phyloP scores from a whole-genome alignment of 345 rosid species.

The Chamaenerion angustifolium region DNA sequence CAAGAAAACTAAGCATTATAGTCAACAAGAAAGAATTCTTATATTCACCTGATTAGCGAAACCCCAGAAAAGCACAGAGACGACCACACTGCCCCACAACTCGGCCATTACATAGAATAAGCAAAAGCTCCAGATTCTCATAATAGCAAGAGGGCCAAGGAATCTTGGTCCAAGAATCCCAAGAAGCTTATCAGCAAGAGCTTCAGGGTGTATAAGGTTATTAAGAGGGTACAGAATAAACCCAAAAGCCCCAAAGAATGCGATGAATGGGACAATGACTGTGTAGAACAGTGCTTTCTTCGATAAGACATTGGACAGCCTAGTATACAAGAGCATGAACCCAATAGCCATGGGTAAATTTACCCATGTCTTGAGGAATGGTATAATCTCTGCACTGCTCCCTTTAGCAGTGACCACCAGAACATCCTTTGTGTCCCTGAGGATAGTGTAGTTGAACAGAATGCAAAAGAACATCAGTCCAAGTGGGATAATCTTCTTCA shows the following conservation, averaged over 20 bases:
- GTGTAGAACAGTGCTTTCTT: slow-evolving; percentile 79
- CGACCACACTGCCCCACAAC: slow-evolving; percentile 92
- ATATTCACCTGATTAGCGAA: slow-evolving; percentile 75
- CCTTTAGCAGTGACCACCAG: slow-evolving; percentile 97
- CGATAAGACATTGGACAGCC: slow-evolving; percentile 60
- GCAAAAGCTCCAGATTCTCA: slow-evolving; percentile 97
- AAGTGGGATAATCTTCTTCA: slow-evolving; percentile 80
- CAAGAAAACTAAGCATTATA: too few species aligned
- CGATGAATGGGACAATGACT: slow-evolving; percentile 78
- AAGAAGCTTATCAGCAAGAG: slow-evolving; percentile 74
- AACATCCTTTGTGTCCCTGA: slow-evolving; percentile 92
- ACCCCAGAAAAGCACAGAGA: slow-evolving; percentile 97
- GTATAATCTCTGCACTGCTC: slow-evolving; percentile 91
- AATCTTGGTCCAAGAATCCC: slow-evolving; percentile 71
- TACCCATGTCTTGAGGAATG: slow-evolving; percentile 91
- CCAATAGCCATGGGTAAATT: slow-evolving; percentile 97
- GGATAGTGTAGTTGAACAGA: slow-evolving; percentile 85
- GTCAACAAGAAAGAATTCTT: too few species aligned
- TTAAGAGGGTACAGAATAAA: slow-evolving; percentile 81
- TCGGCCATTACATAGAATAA: slow-evolving; percentile 99
- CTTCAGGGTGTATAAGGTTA: slow-evolving; percentile 63
- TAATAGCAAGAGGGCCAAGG: slow-evolving; percentile 87
- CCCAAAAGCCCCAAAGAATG: slow-evolving; percentile 88
- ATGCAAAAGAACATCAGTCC: slow-evolving; percentile 97
- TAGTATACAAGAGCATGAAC: slow-evolving; percentile 78